phyloP scores from a whole-genome alignment of 2,329 filamentous ascomycete species.

The Stagonosporopsis cucurbitacearum region DNA sequence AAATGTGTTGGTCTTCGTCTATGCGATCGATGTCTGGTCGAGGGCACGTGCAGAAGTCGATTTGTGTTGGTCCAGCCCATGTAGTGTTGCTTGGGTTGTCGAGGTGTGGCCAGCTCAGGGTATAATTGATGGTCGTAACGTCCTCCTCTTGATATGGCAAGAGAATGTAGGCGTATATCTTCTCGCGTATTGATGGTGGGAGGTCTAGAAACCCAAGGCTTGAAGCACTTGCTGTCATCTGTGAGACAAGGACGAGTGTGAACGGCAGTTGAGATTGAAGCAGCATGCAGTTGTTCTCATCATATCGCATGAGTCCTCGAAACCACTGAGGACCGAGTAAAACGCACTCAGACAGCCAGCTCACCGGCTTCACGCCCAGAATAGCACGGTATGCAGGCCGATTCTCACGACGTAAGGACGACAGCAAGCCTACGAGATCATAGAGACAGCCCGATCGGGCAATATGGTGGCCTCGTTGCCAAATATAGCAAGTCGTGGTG shows the following conservation, averaged over 20 bases:
- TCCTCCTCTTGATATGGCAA: constrained; percentile 44
- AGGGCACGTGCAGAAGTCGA: constrained; percentile 38
- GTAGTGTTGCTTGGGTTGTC: constrained; percentile 42
- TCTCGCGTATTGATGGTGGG: constrained; percentile 1
- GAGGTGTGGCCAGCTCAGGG: constrained; percentile 36
- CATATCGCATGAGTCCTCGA: background rate
- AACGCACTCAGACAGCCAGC: background rate
- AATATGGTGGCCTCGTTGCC: constrained; percentile 4
- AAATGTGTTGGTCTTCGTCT: constrained; percentile 30
- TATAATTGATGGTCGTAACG: constrained; percentile 46
- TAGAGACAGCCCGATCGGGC: background rate
- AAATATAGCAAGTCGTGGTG: constrained; percentile 11
- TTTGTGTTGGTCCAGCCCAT: constrained; percentile 34
- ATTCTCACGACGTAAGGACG: background rate
- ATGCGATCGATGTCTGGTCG: constrained; percentile 3
- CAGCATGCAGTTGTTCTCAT: background rate
- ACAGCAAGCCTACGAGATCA: constrained; percentile 1
- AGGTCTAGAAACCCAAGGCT: constrained; percentile 1
- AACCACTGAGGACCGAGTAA: background rate
- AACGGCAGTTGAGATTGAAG: background rate
- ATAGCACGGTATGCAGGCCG: constrained; percentile 11
- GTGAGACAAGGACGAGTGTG: background rate
- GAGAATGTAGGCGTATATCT: constrained; percentile 33
- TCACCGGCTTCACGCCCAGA: constrained; percentile 2
- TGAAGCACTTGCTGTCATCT: constrained; percentile 1